A percentile compares a stretch with the other conserved stretches of the same genome.
phyloP scores from a whole-genome alignment of 371 early-diverging fungal genomes.

The Lichtheimia ramosa region DNA sequence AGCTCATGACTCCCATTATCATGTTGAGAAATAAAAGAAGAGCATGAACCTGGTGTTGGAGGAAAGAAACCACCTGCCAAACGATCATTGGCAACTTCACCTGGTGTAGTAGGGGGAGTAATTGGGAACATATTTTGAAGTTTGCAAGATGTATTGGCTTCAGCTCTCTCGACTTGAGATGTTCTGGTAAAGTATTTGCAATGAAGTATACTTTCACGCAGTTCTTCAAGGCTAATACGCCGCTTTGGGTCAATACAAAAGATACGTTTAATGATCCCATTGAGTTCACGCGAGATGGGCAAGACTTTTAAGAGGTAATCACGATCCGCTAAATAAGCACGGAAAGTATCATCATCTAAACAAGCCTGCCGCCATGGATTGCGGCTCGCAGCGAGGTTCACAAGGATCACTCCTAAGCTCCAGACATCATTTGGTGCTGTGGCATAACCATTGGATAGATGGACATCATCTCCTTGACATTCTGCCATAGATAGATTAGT shows the following conservation, averaged over 20 bases:
- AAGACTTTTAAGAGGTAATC: conserved; percentile 63
- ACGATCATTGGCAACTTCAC: too few species aligned
- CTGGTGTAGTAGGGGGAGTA: conserved; percentile 5
- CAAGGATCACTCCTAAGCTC: conserved; percentile 83
- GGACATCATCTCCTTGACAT: conserved; percentile 67
- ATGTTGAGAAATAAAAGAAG: too few species aligned
- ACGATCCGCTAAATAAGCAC: conserved; percentile 60
- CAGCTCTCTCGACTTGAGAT: conserved; percentile 25
- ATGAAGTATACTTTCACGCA: conserved; percentile 51
- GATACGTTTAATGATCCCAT: conserved; percentile 69
- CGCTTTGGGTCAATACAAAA: conserved; percentile 70
- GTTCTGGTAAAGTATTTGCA: conserved; percentile 63
- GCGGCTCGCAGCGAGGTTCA: conserved; percentile 74
- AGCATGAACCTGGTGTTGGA: too few species aligned
- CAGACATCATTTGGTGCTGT: conserved; percentile 84
- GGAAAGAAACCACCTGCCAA: too few species aligned
- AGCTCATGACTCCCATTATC: too few species aligned
- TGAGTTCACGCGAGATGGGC: conserved; percentile 72
- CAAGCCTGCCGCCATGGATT: conserved; percentile 84
- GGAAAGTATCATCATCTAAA: conserved; percentile 73
- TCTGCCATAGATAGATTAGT: conserved; percentile 41
- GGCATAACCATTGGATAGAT: conserved; percentile 54
- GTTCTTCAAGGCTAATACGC: conserved; percentile 70
- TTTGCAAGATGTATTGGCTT: conserved; percentile 4
- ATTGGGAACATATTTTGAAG: conserved; percentile 9